Base-by-base conservation (phyloP, 2,329 filamentous ascomycete species). In the Cordyceps farinosa region DNA sequence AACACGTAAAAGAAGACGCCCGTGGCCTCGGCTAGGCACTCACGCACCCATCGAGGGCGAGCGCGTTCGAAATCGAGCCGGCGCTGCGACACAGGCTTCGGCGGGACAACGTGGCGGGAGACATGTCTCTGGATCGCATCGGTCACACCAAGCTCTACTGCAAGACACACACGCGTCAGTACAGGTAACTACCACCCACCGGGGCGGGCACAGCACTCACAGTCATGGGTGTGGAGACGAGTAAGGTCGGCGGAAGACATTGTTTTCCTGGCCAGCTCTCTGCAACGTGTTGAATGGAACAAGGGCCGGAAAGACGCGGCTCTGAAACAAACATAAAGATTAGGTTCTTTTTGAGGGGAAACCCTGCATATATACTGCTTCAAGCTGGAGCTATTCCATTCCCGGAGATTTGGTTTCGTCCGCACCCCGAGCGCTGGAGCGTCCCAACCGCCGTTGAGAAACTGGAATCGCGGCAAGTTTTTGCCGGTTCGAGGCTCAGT, bases 1-100 rank as follows among this genome's bases (percentile, higher is more conserved):
- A 80, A 77, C 71, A 81, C 80, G 68, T 82, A 84, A 69, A 84
- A 82, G 75, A 85, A 85, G 3, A 85, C 82, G 3, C 84, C 83
- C 1, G 81, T 81, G 3, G 82, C 82, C 69, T 87, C 84, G 4
- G 81, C 84, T 65, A 81, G 74, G 74, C 81, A 82, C 68, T 86
- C 82, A 58, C 84, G 74, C 44, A 86, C 71, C 77, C 80, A 82
- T 63, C 81, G 74, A 11, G 84, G 84, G 55, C 84, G 76, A 3
- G 72, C 64, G 65, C 81, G 77, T 70, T 87, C 84, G 65, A 84
- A 84, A 67, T 82, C 75, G 57, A 86, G 79, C 66, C 79, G 83
- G 17, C 80, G 76, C 67, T 85, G 79, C 3, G 82, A 81, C 9
- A 86, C 78, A 10, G 82, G 78, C 65, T 79, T 80, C 4, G 78